Evolutionary conservation across 192 early-diverging fungal species (phyloP).

Genomic region (Backusella liffmaniae): DNA sequence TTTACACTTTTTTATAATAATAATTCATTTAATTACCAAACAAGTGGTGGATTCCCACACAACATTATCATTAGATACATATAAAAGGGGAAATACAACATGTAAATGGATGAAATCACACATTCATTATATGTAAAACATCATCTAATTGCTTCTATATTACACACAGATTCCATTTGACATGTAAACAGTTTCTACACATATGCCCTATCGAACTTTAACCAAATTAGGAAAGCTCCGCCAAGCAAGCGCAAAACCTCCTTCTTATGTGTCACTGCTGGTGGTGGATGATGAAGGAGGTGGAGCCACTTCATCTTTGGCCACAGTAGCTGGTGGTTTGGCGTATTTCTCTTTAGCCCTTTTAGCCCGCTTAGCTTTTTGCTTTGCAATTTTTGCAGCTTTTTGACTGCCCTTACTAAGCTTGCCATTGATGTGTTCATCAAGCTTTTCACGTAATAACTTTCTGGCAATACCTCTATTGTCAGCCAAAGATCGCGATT

Average conservation of each 20-base stretch:
- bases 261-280: background rate
- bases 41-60: background rate
- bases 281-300: background rate
- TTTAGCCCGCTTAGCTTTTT: slow-evolving; percentile 52
- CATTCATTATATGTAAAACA: background rate
- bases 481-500: slow-evolving; percentile 67
- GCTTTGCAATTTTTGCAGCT: slow-evolving; percentile 58
- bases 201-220: background rate
- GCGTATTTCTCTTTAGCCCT: slow-evolving; percentile 63
- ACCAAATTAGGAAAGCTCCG: background rate
- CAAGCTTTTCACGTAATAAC: slow-evolving; percentile 62
- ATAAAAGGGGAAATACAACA: background rate
- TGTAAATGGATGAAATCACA: background rate
- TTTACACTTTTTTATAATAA: background rate
- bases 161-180: background rate
- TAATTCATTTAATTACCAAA: background rate
- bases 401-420: slow-evolving; percentile 60
- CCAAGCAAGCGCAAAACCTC: background rate
- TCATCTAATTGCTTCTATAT: background rate
- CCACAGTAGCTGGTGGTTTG: no score
- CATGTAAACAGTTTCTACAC: background rate
- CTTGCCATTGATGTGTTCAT: slow-evolving; percentile 63
- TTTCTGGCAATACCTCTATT: slow-evolving; percentile 73
- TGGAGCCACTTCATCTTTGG: background rate
- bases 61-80: background rate